phyloP scores from a whole-genome alignment of 805 yeast genomes.

The Wickerhamiella sergipiensis region DNA sequence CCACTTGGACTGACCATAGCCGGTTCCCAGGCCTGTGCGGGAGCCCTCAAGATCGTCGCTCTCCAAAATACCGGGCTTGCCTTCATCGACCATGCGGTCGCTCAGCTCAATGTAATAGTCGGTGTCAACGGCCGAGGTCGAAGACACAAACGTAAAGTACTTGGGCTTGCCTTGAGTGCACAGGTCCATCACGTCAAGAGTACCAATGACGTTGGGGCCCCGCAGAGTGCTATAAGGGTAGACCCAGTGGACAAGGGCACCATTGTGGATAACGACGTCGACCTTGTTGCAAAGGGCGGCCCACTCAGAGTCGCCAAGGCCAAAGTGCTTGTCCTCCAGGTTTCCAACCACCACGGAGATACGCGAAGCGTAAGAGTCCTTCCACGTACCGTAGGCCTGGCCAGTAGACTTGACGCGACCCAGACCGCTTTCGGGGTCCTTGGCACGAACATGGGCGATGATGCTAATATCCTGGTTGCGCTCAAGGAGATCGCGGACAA shows the following conservation, averaged over 20 bases:
- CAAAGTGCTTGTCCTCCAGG: constrained; percentile 59
- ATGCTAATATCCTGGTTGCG: constrained; percentile 45
- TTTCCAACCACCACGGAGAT: constrained; percentile 75
- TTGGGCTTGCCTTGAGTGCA: constrained; percentile 75
- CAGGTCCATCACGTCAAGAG: constrained; percentile 68
- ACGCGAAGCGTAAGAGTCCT: constrained; percentile 39
- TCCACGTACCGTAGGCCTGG: constrained; percentile 71
- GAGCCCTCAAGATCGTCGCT: constrained; percentile 76
- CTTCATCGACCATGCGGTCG: constrained; percentile 50
- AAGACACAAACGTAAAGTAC: constrained; percentile 79
- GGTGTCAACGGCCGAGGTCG: constrained; percentile 85
- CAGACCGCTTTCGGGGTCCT: constrained; percentile 49
- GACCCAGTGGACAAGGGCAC: constrained; percentile 98
- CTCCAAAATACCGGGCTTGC: constrained; percentile 64
- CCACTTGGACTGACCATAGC: constrained; percentile 98
- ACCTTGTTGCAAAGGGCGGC: constrained; percentile 37
- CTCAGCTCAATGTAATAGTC: constrained; percentile 67
- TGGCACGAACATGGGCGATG: constrained; percentile 86
- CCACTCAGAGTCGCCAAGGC: constrained; percentile 50
- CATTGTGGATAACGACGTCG: constrained; percentile 86
- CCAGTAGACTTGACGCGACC: constrained; percentile 67
- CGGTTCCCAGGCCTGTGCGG: constrained; percentile 66
- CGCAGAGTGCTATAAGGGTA: constrained; percentile 83
- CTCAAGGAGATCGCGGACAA: constrained; percentile 59
- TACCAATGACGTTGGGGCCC: constrained; percentile 84